Base-by-base conservation (phyloP, 108 stramenopile species). In the Ochromonas danica region DNA sequence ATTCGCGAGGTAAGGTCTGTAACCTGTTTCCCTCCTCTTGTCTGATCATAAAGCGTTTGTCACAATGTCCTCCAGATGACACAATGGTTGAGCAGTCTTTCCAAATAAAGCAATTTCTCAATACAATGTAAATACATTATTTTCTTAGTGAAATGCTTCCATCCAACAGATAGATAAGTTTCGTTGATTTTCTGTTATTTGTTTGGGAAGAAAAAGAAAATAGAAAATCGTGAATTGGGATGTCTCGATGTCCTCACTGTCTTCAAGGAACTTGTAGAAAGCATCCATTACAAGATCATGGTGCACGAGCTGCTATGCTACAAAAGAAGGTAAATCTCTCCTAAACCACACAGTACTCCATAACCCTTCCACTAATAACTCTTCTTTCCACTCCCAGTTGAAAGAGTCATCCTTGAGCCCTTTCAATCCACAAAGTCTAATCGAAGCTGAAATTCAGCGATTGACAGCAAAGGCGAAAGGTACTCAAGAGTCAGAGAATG, bases 281-380 rank as follows among this genome's bases (percentile, higher is more conserved):
- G 40, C 72, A 75, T 36, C 72, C 72, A 27, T 25, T 75, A 14
- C 72, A 75, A 42, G 72, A 75, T 75, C 72, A 75, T 60, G 72
- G 72, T 6, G 72, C 14, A 36, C 14, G 72, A 42, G 25, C 25
- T 6, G 38, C 3, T 28, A 10, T 10, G 17, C 28, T 75, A 10
- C 36, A 75, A 75, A 14, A 10, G 31, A 67, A 67, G 63, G 63
- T 67, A 67, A 17, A 57, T 57, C 10, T 10, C n/a, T 51, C 45
- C 14, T 51, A 51, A 14, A 22, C 22, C 14, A 51, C 22, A 6
- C 45, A 51, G 6, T 6, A 51, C 22, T 51, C 22, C 6, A 22
- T 22, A 51, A 14, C 45, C 6, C 6, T 51, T 51, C 22, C 14
- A 51, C 22, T 51, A 51, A 14, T 51, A 14, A 51, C 45, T 22